These are phyloP conservation scores for Kodamaea laetipori DNA, from an alignment of 805 yeast species.

Conservation along the genomic window DNA sequence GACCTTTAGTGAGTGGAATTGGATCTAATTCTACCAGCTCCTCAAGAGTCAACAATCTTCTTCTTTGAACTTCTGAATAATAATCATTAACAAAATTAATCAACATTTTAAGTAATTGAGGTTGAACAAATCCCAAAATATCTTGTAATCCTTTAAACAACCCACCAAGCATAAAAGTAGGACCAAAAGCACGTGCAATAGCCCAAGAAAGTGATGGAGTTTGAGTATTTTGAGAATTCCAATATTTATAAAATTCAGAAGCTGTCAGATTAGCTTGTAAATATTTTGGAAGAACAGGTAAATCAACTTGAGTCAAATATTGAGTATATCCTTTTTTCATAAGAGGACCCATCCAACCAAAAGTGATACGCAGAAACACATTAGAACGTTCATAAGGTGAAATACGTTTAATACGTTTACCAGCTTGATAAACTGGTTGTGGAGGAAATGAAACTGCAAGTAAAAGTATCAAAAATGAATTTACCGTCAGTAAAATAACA, in stretches of 20 bases:
- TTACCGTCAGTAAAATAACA: slow-evolving; percentile 28
- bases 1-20: slow-evolving; percentile 70
- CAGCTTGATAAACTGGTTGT: slow-evolving; percentile 4
- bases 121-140: slow-evolving; percentile 78
- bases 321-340: slow-evolving; percentile 76
- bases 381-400: slow-evolving; percentile 53
- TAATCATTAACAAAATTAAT: slow-evolving; percentile 55
- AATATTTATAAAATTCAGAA: slow-evolving; percentile 51
- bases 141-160: slow-evolving; percentile 74
- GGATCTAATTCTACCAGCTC: slow-evolving; percentile 28
- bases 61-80: slow-evolving; percentile 26
- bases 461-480: slow-evolving; percentile 44
- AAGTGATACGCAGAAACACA: slow-evolving; percentile 73
- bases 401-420: slow-evolving; percentile 10
- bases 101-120: slow-evolving; percentile 70
- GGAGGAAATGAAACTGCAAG: slow-evolving; percentile 14
- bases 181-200: slow-evolving; percentile 70
- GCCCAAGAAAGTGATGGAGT: slow-evolving; percentile 61
- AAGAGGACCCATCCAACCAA: slow-evolving; percentile 87
- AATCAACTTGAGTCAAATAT: slow-evolving; percentile 58
- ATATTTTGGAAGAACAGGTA: slow-evolving; percentile 74
- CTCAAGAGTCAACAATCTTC: slow-evolving; percentile 20
- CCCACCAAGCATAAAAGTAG: slow-evolving; percentile 69
- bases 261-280: slow-evolving; percentile 59
- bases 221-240: slow-evolving; percentile 55